Evolutionary conservation across 371 early-diverging fungal species (phyloP), one percentile per base, ranked within the genome.

Genomic region (Synchytrium microbalum): DNA sequence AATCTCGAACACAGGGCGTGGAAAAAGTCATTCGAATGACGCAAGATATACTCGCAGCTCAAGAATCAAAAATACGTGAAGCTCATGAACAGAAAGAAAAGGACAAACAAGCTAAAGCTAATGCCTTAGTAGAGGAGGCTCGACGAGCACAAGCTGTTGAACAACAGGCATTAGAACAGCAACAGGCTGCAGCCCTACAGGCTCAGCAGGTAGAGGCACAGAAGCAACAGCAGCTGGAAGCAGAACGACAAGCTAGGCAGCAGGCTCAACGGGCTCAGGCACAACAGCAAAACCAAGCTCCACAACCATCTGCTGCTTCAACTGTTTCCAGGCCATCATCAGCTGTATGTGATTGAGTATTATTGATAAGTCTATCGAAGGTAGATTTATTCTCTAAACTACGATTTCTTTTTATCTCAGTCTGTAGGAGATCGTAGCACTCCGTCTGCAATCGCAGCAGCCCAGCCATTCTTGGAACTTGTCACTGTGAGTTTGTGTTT

Each of bases 71-170:
- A 38, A 38, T 19, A 5, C 46, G 5, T 19, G 71, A 74, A 54
- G 73, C 73, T 58, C 54, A 74, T n/a, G 32, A 70, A 52, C 76
- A 73, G 26, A 71, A 59, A 30, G 63, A 58, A 28, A 67, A 60
- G 28, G 64, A 76, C n/a, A 64, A 68, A 25, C 68, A 69, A 64
- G 57, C 70, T 64, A 32, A 24, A 33, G 65, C 30, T 0, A 61
- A 55, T n/a, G 67, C 67, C 13, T 14, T 26, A 27, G 58, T 25
- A 70, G 67, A 51, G 46, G 54, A 69, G 38, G 66, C n/a, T 31
- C 52, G 64, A 46, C 24, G 28, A 19, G 64, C 67, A 57, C 38
- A 63, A 27, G 28, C 14, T 1, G 65, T 16, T 25, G 53, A 61
- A 62, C 64, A 10, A 32, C 29, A 10, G 64, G 23, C 1, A 26